A percentile compares a stretch with the other conserved stretches of the same genome.
phyloP scores from a whole-genome alignment of 768 basidiomycete species.

The Pisolithus marmoratus region DNA sequence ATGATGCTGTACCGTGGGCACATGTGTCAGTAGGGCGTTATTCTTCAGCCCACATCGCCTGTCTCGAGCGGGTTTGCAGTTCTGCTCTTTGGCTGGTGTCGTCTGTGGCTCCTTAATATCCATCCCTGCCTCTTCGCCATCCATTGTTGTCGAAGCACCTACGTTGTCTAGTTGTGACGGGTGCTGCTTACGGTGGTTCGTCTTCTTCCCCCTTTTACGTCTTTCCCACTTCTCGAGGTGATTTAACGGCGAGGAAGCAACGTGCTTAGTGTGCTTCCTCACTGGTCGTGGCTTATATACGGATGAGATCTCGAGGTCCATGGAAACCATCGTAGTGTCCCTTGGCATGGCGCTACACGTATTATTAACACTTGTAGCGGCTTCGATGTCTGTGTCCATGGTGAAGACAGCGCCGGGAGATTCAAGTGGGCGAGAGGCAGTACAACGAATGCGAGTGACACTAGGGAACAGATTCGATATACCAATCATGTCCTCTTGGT shows the following conservation, averaged over 20 bases:
- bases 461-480: conserved; percentile 8
- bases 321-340: conserved; percentile 23
- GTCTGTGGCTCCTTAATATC: conserved; percentile 6
- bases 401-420: conserved; percentile 34
- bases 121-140: neutral
- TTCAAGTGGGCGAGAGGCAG: conserved; percentile 7
- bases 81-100: conserved; percentile 27
- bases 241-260: conserved; percentile 20
- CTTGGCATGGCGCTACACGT: conserved; percentile 6
- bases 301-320: conserved; percentile 62
- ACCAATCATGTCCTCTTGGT: conserved; percentile 30
- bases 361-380: conserved; percentile 25
- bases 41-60: conserved; percentile 44
- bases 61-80: conserved; percentile 44
- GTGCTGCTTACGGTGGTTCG: conserved; percentile 30
- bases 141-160: neutral
- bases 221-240: conserved; percentile 7
- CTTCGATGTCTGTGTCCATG: conserved; percentile 43
- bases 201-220: conserved; percentile 15
- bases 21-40: conserved; percentile 15
- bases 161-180: conserved; percentile 6
- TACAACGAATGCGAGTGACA: neutral
- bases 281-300: conserved; percentile 72
- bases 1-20: conserved; percentile 1
- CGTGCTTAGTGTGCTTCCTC: conserved; percentile 37